Conservation (phyloP, 441 rosid genomes). For the Euphorbia neoarborescens region DNA sequence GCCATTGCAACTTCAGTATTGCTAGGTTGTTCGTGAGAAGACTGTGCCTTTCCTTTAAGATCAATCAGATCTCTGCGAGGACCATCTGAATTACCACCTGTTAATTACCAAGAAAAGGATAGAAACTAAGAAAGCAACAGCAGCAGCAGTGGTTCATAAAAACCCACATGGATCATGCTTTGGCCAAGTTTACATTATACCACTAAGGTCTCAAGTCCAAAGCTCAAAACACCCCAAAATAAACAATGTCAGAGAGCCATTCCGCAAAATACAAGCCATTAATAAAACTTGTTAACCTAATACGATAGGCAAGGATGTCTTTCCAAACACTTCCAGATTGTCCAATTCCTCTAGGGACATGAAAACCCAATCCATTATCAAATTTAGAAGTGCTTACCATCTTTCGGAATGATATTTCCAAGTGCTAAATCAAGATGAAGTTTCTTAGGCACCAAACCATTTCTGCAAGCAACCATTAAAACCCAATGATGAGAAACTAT, state of each 20-base stretch:
- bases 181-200: background rate
- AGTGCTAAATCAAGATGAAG: conserved; percentile 85
- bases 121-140: conserved; percentile 16
- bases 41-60: conserved; percentile 44
- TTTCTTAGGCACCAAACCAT: conserved; percentile 69
- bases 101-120: conserved; percentile 23
- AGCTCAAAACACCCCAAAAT: conserved; percentile 5
- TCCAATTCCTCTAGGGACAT: background rate
- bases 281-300: conserved; percentile 11
- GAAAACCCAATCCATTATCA: background rate
- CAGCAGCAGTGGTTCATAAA: background rate
- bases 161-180: background rate
- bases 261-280: background rate
- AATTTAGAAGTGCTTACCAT: conserved; percentile 40
- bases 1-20: conserved; percentile 40
- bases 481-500: conserved; percentile 18
- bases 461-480: conserved; percentile 35
- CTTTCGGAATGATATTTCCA: conserved; percentile 61
- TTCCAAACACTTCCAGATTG: conserved; percentile 4
- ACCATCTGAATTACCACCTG: conserved; percentile 48
- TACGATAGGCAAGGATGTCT: background rate
- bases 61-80: conserved; percentile 48
- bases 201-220: background rate
- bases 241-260: background rate
- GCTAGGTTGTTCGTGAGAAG: conserved; percentile 39